phyloP scores from a whole-genome alignment of 495 filamentous ascomycete species.

The Haplographium delicatum region DNA sequence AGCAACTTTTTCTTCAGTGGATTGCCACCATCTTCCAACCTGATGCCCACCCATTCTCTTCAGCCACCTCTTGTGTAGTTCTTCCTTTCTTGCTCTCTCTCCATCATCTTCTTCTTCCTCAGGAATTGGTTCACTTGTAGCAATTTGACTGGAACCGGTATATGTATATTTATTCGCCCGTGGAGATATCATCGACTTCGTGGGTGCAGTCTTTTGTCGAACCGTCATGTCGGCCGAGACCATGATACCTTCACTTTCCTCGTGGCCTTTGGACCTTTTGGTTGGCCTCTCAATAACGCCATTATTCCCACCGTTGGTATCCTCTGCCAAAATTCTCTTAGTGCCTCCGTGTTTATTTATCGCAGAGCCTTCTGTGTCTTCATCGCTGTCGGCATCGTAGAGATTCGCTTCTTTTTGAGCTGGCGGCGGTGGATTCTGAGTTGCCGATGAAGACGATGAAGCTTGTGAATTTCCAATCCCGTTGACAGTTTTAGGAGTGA shows the following conservation, averaged over 20 bases:
- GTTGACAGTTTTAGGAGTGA: constrained; percentile 56
- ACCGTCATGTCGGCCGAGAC: constrained; percentile 8
- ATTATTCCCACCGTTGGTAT: constrained; percentile 32
- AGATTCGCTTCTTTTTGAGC: constrained; percentile 10
- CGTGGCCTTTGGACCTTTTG: constrained; percentile 37
- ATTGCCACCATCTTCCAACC: constrained; percentile 50
- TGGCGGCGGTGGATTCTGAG: constrained; percentile 14
- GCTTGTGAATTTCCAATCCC: constrained; percentile 19
- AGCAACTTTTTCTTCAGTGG: constrained; percentile 45
- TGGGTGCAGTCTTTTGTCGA: not conserved
- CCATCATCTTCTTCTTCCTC: constrained; percentile 42
- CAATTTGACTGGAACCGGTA: constrained; percentile 26
- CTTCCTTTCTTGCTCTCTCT: constrained; percentile 51
- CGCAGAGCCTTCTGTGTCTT: constrained; percentile 1
- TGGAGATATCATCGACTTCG: constrained; percentile 14
- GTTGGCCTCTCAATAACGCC: constrained; percentile 26
- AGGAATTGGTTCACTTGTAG: constrained; percentile 27
- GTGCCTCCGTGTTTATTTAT: constrained; percentile 1
- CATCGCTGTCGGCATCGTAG: constrained; percentile 21
- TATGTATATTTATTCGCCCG: constrained; percentile 44
- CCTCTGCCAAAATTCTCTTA: constrained; percentile 42
- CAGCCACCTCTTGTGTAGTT: constrained; percentile 80
- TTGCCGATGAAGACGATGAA: constrained; percentile 12
- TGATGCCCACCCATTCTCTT: constrained; percentile 77
- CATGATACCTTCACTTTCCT: constrained; percentile 26